Evolutionary conservation across 2,329 filamentous ascomycete species (phyloP).

Genomic region (Pyrenochaeta sp.): DNA sequence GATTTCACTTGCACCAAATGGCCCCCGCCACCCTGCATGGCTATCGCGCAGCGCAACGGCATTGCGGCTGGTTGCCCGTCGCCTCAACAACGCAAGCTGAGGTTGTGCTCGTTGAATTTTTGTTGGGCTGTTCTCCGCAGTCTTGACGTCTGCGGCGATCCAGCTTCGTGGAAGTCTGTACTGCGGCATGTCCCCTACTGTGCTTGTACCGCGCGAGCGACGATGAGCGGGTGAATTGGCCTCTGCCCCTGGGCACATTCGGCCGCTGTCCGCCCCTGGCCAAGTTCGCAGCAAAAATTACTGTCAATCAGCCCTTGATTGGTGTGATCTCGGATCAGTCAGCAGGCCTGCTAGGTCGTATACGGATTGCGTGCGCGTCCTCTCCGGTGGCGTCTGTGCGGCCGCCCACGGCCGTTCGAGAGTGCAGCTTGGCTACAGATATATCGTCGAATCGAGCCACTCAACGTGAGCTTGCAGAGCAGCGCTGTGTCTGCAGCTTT

Average conservation of each 20-base stretch:
- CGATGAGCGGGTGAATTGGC: slow-evolving; percentile 1
- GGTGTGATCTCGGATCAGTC: slow-evolving; percentile 1
- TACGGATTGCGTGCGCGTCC: slow-evolving; percentile 17
- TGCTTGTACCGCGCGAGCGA: background rate
- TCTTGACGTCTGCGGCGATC: slow-evolving; percentile 1
- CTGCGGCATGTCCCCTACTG: too few relatives aligned
- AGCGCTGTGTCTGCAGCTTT: background rate
- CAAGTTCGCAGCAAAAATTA: slow-evolving; percentile 8
- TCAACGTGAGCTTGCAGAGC: background rate
- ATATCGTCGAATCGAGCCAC: slow-evolving; percentile 2
- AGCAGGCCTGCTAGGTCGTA: slow-evolving; percentile 1
- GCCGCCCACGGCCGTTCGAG: slow-evolving; percentile 8
- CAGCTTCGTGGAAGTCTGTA: background rate
- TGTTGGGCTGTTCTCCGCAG: background rate
- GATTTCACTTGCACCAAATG: slow-evolving; percentile 12
- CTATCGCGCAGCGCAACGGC: slow-evolving; percentile 23
- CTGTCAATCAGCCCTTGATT: slow-evolving; percentile 3
- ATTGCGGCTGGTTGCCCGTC: slow-evolving; percentile 12
- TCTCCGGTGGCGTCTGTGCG: background rate
- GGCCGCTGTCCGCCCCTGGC: slow-evolving; percentile 15
- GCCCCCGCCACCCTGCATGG: slow-evolving; percentile 29
- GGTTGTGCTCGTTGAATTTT: background rate
- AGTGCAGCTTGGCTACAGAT: slow-evolving; percentile 6
- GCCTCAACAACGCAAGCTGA: slow-evolving; percentile 22
- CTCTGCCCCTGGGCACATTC: slow-evolving; percentile 1